Conservation (phyloP, 1,284 basidiomycete genomes). For the Marasmius oreades region DNA sequence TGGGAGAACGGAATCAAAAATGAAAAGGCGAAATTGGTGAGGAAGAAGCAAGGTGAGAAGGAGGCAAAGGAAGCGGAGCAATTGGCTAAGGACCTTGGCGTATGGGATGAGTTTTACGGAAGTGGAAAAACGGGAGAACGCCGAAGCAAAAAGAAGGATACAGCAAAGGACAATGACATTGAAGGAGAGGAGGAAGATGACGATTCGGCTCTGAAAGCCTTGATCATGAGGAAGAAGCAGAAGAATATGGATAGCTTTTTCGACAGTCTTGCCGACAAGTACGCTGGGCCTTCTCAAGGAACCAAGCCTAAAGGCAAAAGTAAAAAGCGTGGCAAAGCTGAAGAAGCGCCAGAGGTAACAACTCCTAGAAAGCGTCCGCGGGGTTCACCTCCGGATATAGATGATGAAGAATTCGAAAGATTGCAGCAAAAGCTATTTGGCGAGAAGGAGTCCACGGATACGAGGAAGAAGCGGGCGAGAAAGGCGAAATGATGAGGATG, state of each 20-base stretch:
- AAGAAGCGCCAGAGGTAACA: slow-evolving; percentile 35
- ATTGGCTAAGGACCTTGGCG: slow-evolving; percentile 83
- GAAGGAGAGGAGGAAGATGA: slow-evolving; percentile 41
- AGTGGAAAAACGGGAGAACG: slow-evolving; percentile 66
- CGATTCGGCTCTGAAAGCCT: slow-evolving; percentile 71
- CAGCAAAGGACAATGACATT: slow-evolving; percentile 35
- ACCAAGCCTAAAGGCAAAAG: slow-evolving; percentile 42
- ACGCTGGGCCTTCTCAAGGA: slow-evolving; percentile 59
- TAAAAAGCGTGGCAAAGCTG: slow-evolving; percentile 51
- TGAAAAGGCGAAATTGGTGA: slow-evolving; percentile 69
- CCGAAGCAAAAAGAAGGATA: slow-evolving; percentile 54
- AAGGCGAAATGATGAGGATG: slow-evolving; percentile 25
- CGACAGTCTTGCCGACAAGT: slow-evolving; percentile 81
- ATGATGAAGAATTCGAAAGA: slow-evolving; percentile 66
- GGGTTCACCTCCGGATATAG: slow-evolving; percentile 51
- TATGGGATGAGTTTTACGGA: slow-evolving; percentile 95
- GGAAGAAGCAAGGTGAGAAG: slow-evolving; percentile 71
- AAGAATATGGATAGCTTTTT: slow-evolving; percentile 73
- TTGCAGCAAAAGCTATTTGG: slow-evolving; percentile 59
- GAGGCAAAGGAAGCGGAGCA: slow-evolving; percentile 86
- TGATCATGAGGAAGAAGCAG: slow-evolving; percentile 73
- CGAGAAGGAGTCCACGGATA: slow-evolving; percentile 28
- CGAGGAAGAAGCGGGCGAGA: slow-evolving; percentile 31
- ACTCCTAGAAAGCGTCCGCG: slow-evolving; percentile 51
- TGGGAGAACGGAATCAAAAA: slow-evolving; percentile 78